Percentiles rank a stretch among this genome's conserved stretches.
Evolutionary conservation across 2,329 filamentous ascomycete genomes (phyloP).

Genomic region (Exserohilum turcica): DNA sequence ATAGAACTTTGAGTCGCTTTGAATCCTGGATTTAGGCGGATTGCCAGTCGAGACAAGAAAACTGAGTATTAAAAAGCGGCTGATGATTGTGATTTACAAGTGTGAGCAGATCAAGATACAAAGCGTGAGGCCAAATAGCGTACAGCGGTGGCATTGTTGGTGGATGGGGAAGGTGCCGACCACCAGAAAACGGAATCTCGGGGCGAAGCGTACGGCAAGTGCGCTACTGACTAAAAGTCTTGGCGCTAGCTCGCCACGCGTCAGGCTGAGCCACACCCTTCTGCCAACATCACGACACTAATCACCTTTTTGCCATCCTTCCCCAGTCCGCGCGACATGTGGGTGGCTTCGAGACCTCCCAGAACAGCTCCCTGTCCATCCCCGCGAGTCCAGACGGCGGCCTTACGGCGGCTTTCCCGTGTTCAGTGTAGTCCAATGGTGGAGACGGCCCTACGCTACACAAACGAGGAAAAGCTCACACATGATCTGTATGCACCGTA

Average conservation of each 20-base stretch:
- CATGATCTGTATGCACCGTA: not conserved
- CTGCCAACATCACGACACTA: not conserved
- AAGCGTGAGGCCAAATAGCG: not conserved
- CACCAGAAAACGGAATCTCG: not conserved
- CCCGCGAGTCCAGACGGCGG: not conserved
- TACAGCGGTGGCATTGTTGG: not conserved
- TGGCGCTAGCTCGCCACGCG: not conserved
- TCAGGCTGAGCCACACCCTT: not conserved
- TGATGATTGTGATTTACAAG: too few species aligned
- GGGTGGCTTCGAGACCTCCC: not conserved
- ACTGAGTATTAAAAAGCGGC: too few species aligned
- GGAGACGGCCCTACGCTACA: not conserved
- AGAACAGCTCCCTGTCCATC: not conserved
- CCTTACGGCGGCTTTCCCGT: not conserved
- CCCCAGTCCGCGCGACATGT: too few species aligned
- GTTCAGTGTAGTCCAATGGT: not conserved
- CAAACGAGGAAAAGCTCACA: not conserved
- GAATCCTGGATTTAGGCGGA: too few species aligned
- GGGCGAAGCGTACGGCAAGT: not conserved
- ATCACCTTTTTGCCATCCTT: not conserved
- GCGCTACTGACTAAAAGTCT: not conserved
- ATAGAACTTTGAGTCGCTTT: too few species aligned
- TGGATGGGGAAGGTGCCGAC: too few species aligned
- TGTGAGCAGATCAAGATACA: not conserved
- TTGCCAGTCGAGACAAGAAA: too few species aligned